These are phyloP conservation scores for Fremontodendron californicum DNA, from an alignment of 345 rosid species.

Conservation along the genomic window DNA sequence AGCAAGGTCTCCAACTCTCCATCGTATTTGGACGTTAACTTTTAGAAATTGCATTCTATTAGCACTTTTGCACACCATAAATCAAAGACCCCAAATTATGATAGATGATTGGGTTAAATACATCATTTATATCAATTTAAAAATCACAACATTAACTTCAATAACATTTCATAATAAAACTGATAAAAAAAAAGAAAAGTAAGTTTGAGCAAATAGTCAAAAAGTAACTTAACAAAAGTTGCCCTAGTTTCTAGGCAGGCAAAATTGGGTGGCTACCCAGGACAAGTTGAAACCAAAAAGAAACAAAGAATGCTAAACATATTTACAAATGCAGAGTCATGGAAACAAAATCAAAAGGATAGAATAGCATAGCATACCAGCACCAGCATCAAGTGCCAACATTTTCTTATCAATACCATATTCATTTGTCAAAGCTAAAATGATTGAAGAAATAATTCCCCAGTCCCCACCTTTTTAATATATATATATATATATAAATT, in stretches of 20 bases:
- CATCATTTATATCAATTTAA: no score
- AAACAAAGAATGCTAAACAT: constrained; percentile 4
- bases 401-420: not conserved
- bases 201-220: no score
- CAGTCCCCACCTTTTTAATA: constrained; percentile 14
- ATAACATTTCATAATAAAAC: no score
- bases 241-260: not conserved
- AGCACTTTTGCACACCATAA: no score
- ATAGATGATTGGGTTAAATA: no score
- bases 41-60: no score
- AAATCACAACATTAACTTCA: no score
- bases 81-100: no score
- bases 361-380: not conserved
- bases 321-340: not conserved
- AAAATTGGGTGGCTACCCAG: not conserved
- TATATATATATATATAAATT: no score
- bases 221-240: not conserved
- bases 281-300: not conserved
- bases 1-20: no score
- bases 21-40: no score
- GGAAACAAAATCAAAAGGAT: not conserved
- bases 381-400: not conserved
- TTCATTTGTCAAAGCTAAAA: constrained; percentile 34
- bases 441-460: constrained; percentile 48
- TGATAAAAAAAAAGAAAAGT: no score